phyloP scores from a whole-genome alignment of 768 basidiomycete species.

The Megacollybia marginata region DNA sequence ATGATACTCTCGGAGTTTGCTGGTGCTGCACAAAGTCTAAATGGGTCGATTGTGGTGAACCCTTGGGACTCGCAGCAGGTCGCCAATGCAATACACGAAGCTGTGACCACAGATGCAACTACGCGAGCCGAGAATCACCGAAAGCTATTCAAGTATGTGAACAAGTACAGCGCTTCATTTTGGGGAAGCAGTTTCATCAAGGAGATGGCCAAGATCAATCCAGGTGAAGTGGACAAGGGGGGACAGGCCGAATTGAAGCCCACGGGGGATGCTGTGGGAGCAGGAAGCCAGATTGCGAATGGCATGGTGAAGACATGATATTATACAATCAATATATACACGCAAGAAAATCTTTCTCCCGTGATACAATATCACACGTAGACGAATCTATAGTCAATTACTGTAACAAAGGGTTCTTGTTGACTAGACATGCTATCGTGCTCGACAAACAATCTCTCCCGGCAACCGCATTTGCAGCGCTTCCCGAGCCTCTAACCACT shows the following conservation, averaged over 20 bases:
- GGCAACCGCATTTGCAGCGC: conserved; percentile 69
- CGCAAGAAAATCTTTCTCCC: no score
- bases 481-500: conserved; percentile 92
- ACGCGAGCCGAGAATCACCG: conserved; percentile 87
- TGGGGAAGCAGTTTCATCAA: conserved; percentile 89
- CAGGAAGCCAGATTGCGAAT: conserved; percentile 31
- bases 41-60: conserved; percentile 95
- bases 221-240: conserved; percentile 28
- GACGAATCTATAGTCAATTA: no score
- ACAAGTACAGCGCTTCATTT: conserved; percentile 88
- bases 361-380: no score
- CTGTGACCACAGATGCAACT: conserved; percentile 81
- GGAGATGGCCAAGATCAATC: conserved; percentile 66
- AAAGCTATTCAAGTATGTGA: conserved; percentile 95
- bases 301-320: conserved; percentile 21
- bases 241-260: conserved; percentile 26
- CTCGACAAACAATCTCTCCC: conserved; percentile 87
- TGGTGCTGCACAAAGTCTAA: conserved; percentile 91
- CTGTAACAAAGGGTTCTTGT: no score
- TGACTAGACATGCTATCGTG: conserved; percentile 32
- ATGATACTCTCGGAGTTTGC: conserved; percentile 99
- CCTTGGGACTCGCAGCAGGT: conserved; percentile 99
- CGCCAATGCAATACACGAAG: conserved; percentile 94
- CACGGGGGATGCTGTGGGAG: conserved; percentile 25
- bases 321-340: no score